Evolutionary conservation across 371 early-diverging fungal species (phyloP).

Genomic region (Cokeromyces recurvatus): DNA sequence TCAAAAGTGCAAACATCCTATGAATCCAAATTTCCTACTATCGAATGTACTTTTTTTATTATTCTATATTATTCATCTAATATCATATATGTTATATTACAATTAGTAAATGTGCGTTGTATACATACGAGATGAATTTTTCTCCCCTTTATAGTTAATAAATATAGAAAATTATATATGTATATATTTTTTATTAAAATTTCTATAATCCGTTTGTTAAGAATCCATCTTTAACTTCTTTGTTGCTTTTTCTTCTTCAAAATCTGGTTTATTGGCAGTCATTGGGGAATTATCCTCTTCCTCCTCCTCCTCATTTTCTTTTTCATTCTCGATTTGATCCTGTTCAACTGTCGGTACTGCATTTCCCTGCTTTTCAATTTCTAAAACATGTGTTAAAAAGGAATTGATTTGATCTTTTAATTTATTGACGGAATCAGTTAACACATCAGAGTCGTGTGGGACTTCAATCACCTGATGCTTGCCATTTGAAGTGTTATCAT

Average conservation of each 20-base stretch:
- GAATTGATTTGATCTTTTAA: slow-evolving; percentile 10
- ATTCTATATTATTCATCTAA: too few relatives aligned
- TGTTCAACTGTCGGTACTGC: slow-evolving; percentile 1
- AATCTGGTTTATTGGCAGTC: slow-evolving; percentile 5
- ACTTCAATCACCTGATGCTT: slow-evolving; percentile 1
- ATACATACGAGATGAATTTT: too few relatives aligned
- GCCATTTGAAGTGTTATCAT: slow-evolving; percentile 1
- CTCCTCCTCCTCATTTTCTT: slow-evolving; percentile 4
- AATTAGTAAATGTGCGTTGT: too few relatives aligned
- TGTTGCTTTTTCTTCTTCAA: slow-evolving; percentile 1
- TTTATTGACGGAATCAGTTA: slow-evolving; percentile 5
- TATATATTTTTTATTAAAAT: too few relatives aligned
- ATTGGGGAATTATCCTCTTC: slow-evolving; percentile 6
- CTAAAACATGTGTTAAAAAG: slow-evolving; percentile 9
- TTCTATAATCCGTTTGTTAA: too few relatives aligned
- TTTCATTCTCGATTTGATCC: slow-evolving; percentile 4
- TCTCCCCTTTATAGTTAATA: too few relatives aligned
- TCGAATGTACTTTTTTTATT: too few relatives aligned
- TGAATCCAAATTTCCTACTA: too few relatives aligned
- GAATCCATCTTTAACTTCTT: slow-evolving; percentile 7
- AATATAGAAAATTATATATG: too few relatives aligned
- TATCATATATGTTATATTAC: too few relatives aligned
- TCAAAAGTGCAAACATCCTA: too few relatives aligned
- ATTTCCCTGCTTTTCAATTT: slow-evolving; percentile 5
- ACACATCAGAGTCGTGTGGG: background rate